Conservation (phyloP, 495 filamentous ascomycete genomes). For the Aspergillus baeticus region DNA sequence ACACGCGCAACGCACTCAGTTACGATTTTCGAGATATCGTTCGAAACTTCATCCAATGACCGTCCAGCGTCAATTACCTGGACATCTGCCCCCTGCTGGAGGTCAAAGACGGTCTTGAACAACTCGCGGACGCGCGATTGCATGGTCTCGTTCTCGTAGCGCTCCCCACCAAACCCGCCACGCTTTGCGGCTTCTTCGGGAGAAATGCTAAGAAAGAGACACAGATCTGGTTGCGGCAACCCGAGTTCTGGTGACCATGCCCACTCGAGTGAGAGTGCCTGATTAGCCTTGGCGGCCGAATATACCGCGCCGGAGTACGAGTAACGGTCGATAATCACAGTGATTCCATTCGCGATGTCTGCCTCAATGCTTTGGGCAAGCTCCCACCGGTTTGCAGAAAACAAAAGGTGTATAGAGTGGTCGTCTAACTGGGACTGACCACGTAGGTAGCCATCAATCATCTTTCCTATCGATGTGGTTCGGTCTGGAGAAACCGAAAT, state of each 20-base stretch:
- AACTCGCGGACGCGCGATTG: conserved; percentile 75
- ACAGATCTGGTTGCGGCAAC: conserved; percentile 82
- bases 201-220: conserved; percentile 81
- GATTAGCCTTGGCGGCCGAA: conserved; percentile 84
- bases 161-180: conserved; percentile 83
- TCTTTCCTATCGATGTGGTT: conserved; percentile 81
- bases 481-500: conserved; percentile 58
- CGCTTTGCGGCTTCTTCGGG: conserved; percentile 68
- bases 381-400: conserved; percentile 97
- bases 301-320: conserved; percentile 93
- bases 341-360: conserved; percentile 63
- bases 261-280: conserved; percentile 69
- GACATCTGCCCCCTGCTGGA: conserved; percentile 37
- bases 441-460: conserved; percentile 87
- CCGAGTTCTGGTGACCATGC: conserved; percentile 81
- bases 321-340: conserved; percentile 86
- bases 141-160: conserved; percentile 84
- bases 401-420: conserved; percentile 91
- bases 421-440: conserved; percentile 75
- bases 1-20: conserved; percentile 43
- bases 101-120: conserved; percentile 53
- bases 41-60: conserved; percentile 55
- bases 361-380: conserved; percentile 62
- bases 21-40: conserved; percentile 57
- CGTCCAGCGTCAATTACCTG: conserved; percentile 51